Evolutionary conservation across 2,329 filamentous ascomycete genomes (phyloP).

Genomic region (Cephalotrichum gorgonifer): DNA sequence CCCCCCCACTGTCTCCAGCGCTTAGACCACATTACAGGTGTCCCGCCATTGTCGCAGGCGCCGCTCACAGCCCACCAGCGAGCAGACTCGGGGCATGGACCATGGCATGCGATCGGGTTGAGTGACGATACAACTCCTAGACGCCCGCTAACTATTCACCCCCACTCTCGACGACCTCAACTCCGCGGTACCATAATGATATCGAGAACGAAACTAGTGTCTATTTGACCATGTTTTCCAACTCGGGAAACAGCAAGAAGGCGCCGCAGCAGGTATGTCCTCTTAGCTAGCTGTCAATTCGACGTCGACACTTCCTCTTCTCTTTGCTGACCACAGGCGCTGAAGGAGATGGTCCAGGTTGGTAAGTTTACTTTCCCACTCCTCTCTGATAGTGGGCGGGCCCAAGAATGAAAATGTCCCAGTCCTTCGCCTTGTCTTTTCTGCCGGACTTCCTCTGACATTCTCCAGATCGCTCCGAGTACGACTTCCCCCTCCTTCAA

Average conservation of each 20-base stretch:
- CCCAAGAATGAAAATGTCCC: neutral
- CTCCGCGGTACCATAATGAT: neutral
- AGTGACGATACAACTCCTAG: neutral
- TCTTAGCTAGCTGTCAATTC: neutral
- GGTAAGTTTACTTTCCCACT: slow-evolving; percentile 47
- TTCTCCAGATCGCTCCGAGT: slow-evolving; percentile 50
- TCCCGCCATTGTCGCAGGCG: too few relatives aligned
- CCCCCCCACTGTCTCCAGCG: too few relatives aligned
- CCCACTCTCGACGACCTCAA: neutral
- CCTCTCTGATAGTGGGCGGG: neutral
- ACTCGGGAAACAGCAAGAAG: slow-evolving; percentile 59
- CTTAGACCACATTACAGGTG: too few relatives aligned
- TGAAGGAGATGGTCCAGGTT: slow-evolving; percentile 98
- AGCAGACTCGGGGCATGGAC: too few relatives aligned
- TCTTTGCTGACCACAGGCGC: neutral
- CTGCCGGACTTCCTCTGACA: neutral
- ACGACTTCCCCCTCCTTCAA: slow-evolving; percentile 23
- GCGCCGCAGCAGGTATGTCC: slow-evolving; percentile 56
- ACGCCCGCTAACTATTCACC: neutral
- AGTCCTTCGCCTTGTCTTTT: neutral
- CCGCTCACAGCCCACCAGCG: too few relatives aligned
- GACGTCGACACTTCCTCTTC: slow-evolving; percentile 3
- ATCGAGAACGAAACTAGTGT: neutral
- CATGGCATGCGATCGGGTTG: neutral
- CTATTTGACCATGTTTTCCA: slow-evolving; percentile 47